Percentiles rank a stretch among this genome's conserved stretches.
Conservation (phyloP, 495 filamentous ascomycete species). For the Neurospora terricola region DNA sequence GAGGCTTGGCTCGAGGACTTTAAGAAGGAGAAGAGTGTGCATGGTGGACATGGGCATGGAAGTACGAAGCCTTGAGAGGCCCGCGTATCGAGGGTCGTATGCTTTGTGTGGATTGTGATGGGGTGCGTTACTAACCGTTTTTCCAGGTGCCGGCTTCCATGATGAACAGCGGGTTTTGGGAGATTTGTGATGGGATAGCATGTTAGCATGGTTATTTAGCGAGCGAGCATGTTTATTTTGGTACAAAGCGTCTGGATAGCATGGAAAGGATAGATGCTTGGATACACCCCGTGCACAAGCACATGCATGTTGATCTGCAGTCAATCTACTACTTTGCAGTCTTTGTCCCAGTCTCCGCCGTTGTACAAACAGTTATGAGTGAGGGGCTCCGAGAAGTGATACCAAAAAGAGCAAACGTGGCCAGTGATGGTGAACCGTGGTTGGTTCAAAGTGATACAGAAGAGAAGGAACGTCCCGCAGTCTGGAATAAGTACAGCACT, state of each 20-base stretch:
- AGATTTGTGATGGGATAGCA: neutral
- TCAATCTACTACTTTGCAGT: neutral
- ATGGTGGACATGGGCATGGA: neutral
- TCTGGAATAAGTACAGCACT: neutral
- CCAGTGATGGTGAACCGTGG: neutral
- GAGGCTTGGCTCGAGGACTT: conserved; percentile 56
- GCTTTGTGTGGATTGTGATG: neutral
- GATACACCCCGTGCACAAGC: neutral
- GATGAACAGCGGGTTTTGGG: neutral
- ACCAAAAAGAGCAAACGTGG: neutral
- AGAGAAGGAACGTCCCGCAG: neutral
- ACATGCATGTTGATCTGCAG: neutral
- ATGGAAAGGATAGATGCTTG: neutral
- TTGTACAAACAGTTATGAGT: neutral
- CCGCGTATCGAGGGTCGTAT: neutral
- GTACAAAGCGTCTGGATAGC: neutral
- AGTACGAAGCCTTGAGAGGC: neutral
- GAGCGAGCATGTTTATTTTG: neutral
- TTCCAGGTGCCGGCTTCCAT: neutral
- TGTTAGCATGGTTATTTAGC: neutral
- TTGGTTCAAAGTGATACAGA: neutral
- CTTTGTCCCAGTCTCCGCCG: neutral
- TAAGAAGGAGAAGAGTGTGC: conserved; percentile 10
- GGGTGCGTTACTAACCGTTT: neutral
- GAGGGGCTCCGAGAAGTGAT: neutral